Percentiles rank a stretch among this genome's conserved stretches.
These are phyloP conservation scores for Glutinoglossum americanum DNA, from an alignment of 495 filamentous ascomycete genomes.

Conservation along the genomic window DNA sequence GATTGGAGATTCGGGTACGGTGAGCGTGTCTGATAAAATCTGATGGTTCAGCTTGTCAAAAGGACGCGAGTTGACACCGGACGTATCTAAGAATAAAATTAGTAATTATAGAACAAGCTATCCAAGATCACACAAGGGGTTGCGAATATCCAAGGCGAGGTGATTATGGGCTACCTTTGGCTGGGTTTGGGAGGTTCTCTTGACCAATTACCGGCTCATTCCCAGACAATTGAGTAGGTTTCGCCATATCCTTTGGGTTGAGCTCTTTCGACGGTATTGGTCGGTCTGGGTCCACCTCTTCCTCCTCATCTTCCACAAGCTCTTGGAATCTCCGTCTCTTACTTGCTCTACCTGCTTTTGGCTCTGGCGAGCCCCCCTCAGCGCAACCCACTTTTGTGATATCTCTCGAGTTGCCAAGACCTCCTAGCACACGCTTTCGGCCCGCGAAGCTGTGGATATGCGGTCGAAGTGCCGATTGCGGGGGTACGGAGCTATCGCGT, in stretches of 20 bases:
- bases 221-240: neutral
- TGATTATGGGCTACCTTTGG: neutral
- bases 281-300: neutral
- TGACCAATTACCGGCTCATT: neutral
- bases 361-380: neutral
- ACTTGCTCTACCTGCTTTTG: neutral
- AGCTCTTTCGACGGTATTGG: neutral
- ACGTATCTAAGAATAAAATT: neutral
- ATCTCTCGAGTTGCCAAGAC: neutral
- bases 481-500: slow-evolving; percentile 4
- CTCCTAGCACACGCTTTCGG: neutral
- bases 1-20: neutral
- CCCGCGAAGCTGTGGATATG: neutral
- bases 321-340: neutral
- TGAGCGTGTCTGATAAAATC: neutral
- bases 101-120: neutral
- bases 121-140: neutral
- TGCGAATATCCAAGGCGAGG: neutral
- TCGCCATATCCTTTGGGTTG: neutral
- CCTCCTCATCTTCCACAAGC: neutral
- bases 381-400: neutral
- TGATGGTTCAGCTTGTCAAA: neutral
- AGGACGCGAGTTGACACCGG: neutral
- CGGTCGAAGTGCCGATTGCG: slow-evolving; percentile 5
- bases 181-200: neutral